Conservation (phyloP, 73 alveolate species). For the Paraurostyla sp. region DNA sequence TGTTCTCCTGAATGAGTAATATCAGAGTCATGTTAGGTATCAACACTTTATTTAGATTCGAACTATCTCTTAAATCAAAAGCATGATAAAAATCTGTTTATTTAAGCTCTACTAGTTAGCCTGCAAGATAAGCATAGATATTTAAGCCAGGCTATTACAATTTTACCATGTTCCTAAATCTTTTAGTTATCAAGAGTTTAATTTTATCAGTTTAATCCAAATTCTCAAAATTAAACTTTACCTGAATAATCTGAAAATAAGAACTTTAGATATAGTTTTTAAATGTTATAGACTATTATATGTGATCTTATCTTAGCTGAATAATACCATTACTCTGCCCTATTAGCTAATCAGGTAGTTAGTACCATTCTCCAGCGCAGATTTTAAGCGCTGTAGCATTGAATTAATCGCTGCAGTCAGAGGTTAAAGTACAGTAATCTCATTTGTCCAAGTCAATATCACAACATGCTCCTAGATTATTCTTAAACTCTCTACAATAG, state of each 20-base stretch:
- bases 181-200: not conserved
- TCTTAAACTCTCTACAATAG: not conserved
- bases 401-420: not conserved
- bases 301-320: not conserved
- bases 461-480: conserved; percentile 1
- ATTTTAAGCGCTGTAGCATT: conserved; percentile 21
- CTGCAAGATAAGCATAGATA: no score
- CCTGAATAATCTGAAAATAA: not conserved
- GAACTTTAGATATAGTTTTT: not conserved
- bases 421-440: not conserved
- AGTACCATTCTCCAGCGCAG: not conserved
- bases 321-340: not conserved
- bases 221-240: not conserved
- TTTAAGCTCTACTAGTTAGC: no score
- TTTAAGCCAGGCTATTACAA: no score
- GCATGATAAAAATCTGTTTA: no score
- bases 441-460: not conserved
- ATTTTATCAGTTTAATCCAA: not conserved
- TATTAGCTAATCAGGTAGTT: not conserved
- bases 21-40: no score
- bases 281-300: not conserved
- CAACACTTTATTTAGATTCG: no score
- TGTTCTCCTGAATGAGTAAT: no score
- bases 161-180: not conserved
- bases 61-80: no score